Conservation (phyloP, 2,329 filamentous ascomycete genomes). For the Coleophoma cylindrospora region DNA sequence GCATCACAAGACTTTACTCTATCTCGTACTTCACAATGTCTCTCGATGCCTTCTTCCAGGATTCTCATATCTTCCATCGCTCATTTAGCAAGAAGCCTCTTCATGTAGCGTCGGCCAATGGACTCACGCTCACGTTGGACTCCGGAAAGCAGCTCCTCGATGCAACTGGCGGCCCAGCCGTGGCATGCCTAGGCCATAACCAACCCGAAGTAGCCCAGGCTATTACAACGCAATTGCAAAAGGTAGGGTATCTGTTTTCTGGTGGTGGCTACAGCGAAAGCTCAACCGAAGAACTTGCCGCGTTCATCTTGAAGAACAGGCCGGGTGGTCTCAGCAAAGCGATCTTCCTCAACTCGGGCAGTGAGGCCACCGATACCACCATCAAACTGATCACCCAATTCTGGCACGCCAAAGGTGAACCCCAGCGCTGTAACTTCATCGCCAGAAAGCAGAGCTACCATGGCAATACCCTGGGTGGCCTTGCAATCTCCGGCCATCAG, state of each 20-base stretch:
- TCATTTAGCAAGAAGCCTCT: background rate
- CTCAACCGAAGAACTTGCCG: constrained; percentile 38
- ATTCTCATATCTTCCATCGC: background rate
- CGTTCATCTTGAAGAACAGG: constrained; percentile 29
- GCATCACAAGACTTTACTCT: background rate
- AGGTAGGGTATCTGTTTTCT: background rate
- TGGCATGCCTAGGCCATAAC: constrained; percentile 63
- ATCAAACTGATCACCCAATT: constrained; percentile 62
- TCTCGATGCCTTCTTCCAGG: background rate
- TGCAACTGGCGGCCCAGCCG: constrained; percentile 67
- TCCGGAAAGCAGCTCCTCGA: constrained; percentile 57
- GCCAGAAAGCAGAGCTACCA: constrained; percentile 59
- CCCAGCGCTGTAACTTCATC: constrained; percentile 45
- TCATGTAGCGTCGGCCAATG: constrained; percentile 3
- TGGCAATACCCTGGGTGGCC: constrained; percentile 56
- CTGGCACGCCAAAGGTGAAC: constrained; percentile 39
- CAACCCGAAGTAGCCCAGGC: constrained; percentile 49
- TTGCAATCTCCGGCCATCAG: constrained; percentile 50
- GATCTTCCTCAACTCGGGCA: constrained; percentile 50
- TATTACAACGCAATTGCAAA: constrained; percentile 33
- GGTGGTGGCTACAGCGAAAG: constrained; percentile 26
- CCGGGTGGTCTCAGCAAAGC: background rate
- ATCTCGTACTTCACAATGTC: background rate
- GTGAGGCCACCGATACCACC: constrained; percentile 61
- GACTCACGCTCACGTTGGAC: constrained; percentile 5